Conservation (phyloP, 2,329 filamentous ascomycete species). For the Parafenestella ontariensis region DNA sequence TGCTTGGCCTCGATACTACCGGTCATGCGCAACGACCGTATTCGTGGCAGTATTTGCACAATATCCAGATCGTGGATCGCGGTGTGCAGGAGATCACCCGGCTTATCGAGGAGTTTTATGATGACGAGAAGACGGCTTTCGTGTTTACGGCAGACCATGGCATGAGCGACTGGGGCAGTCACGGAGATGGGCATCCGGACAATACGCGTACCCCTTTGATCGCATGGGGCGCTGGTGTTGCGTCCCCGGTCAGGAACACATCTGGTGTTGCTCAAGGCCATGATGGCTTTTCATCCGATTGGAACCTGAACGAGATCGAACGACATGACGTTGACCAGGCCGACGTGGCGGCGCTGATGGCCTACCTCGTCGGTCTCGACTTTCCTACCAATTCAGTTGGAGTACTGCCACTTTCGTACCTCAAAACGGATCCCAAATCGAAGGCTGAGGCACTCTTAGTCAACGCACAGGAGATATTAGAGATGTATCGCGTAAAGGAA, state of each 20-base stretch:
- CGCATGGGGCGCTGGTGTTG: slow-evolving; percentile 90
- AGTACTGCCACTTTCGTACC: slow-evolving; percentile 83
- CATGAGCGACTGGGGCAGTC: slow-evolving; percentile 99
- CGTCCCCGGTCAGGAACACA: slow-evolving; percentile 68
- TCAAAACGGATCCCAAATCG: slow-evolving; percentile 73
- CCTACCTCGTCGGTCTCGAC: slow-evolving; percentile 84
- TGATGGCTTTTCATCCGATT: slow-evolving; percentile 87
- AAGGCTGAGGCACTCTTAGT: slow-evolving; percentile 86
- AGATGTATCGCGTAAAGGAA: slow-evolving; percentile 97
- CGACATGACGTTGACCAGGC: slow-evolving; percentile 93
- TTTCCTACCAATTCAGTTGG: slow-evolving; percentile 98
- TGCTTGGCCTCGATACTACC: slow-evolving; percentile 89
- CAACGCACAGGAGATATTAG: slow-evolving; percentile 85
- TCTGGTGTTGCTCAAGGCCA: slow-evolving; percentile 76
- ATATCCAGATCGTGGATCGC: slow-evolving; percentile 91
- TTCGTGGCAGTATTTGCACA: slow-evolving; percentile 92
- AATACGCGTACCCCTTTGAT: slow-evolving; percentile 95
- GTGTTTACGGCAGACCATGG: slow-evolving; percentile 98
- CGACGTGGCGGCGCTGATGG: slow-evolving; percentile 94
- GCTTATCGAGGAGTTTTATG: slow-evolving; percentile 85
- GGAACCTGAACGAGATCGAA: slow-evolving; percentile 79
- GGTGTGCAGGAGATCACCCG: slow-evolving; percentile 85
- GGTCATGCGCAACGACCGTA: slow-evolving; percentile 89
- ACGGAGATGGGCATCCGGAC: slow-evolving; percentile 96
- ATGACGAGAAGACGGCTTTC: slow-evolving; percentile 82